Conservation (phyloP, 805 yeast genomes). For the Cyberlindnera subsufficiens region DNA sequence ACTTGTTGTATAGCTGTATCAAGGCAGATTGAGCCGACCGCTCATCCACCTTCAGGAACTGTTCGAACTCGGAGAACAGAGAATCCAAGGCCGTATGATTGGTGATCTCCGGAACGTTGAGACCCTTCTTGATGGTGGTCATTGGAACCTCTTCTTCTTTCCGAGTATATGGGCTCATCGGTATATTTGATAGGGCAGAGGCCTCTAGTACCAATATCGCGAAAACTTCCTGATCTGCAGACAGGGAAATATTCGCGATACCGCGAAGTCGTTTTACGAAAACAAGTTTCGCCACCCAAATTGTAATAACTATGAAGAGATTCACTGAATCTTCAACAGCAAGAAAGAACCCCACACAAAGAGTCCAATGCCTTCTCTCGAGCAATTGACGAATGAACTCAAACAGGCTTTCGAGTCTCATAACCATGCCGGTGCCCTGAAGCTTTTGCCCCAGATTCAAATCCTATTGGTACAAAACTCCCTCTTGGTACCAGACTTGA, state of each 20-base stretch:
- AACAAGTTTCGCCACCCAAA: too few species aligned
- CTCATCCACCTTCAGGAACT: conserved; percentile 18
- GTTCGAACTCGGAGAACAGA: conserved; percentile 22
- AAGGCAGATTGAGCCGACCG: conserved; percentile 4
- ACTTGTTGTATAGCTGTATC: conserved; percentile 7
- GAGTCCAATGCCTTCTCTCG: conserved; percentile 42
- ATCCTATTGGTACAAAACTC: conserved; percentile 73
- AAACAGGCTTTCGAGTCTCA: conserved; percentile 56
- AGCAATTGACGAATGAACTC: conserved; percentile 63
- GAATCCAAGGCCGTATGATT: conserved; percentile 29
- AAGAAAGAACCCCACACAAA: too few species aligned
- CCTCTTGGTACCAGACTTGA: conserved; percentile 61
- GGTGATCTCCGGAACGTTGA: conserved; percentile 26
- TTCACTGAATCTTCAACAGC: too few species aligned
- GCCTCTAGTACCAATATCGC: too few species aligned
- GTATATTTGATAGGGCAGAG: too few species aligned
- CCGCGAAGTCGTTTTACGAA: too few species aligned
- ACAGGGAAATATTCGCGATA: too few species aligned
- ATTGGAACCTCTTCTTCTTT: too few species aligned
- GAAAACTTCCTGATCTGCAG: too few species aligned
- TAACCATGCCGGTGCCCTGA: conserved; percentile 55
- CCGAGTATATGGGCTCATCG: too few species aligned
- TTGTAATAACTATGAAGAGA: too few species aligned
- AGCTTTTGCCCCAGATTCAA: conserved; percentile 65
- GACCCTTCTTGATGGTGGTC: conserved; percentile 12